A percentile compares a stretch with the other conserved stretches of the same genome.
Conservation (phyloP, 106 monocot species). For the Apostasia ramifera region DNA sequence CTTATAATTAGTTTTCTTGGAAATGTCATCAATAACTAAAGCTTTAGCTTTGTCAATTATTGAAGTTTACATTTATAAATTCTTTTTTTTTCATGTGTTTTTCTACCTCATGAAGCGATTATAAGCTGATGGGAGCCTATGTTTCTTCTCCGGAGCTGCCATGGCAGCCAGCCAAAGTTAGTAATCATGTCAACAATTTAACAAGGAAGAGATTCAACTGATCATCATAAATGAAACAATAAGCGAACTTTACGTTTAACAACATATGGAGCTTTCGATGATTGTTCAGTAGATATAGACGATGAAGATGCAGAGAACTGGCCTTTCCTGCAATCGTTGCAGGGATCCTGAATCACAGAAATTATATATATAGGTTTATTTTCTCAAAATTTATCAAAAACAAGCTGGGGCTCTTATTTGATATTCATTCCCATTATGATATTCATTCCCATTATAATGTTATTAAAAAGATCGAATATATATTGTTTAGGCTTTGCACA, state of each 20-base stretch:
- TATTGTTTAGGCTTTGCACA: too few species aligned
- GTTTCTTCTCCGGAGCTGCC: conserved; percentile 92
- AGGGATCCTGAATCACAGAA: conserved; percentile 21
- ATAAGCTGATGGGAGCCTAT: conserved; percentile 85
- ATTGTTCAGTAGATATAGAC: conserved; percentile 17
- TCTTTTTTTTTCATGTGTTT: not conserved
- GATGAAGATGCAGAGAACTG: conserved; percentile 28
- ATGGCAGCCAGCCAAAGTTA: not conserved
- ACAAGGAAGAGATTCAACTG: too few species aligned
- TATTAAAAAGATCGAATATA: too few species aligned
- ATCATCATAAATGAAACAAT: too few species aligned
- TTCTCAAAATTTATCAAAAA: too few species aligned
- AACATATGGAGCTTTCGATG: conserved; percentile 38
- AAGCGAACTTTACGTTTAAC: conserved; percentile 37
- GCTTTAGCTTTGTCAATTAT: too few species aligned
- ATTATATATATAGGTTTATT: too few species aligned
- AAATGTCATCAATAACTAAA: too few species aligned
- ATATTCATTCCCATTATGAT: conserved; percentile 11
- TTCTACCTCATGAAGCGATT: conserved; percentile 92
- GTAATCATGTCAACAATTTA: too few species aligned
- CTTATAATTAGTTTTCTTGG: too few species aligned
- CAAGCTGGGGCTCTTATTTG: too few species aligned
- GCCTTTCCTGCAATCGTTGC: conserved; percentile 37
- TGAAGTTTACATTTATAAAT: too few species aligned
- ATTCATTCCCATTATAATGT: conserved; percentile 12